Conservation (phyloP, 306 rosid genomes). For the Dryas octopetala region DNA sequence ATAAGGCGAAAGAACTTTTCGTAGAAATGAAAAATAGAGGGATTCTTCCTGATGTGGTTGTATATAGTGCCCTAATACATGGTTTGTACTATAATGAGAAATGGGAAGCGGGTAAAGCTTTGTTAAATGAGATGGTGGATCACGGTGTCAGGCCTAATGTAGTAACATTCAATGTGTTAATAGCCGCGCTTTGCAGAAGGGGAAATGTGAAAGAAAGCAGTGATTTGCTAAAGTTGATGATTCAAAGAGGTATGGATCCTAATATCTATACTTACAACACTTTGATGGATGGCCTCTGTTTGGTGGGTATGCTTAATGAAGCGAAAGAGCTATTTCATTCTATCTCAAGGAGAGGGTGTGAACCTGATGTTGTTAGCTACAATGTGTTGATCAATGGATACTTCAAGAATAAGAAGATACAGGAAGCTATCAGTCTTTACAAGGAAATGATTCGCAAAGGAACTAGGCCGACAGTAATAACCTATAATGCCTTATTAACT, state of each 20-base stretch:
- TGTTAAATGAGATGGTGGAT: constrained; percentile 47
- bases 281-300: constrained; percentile 44
- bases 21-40: constrained; percentile 39
- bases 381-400: constrained; percentile 42
- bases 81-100: constrained; percentile 39
- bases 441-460: constrained; percentile 33
- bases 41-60: constrained; percentile 35
- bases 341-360: constrained; percentile 31
- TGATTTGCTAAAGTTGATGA: constrained; percentile 33
- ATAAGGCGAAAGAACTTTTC: constrained; percentile 42
- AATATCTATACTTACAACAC: constrained; percentile 28
- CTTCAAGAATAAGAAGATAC: constrained; percentile 31
- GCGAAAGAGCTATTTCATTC: constrained; percentile 35
- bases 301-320: constrained; percentile 32
- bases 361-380: constrained; percentile 28
- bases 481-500: constrained; percentile 27
- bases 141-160: constrained; percentile 46
- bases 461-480: constrained; percentile 29
- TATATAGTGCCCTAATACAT: constrained; percentile 43
- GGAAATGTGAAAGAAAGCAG: constrained; percentile 39
- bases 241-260: constrained; percentile 35
- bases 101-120: constrained; percentile 37
- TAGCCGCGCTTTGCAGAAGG: constrained; percentile 36
- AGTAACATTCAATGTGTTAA: constrained; percentile 39
- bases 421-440: constrained; percentile 36